A percentile compares a stretch with the other conserved stretches of the same genome.
Conservation (phyloP, 805 yeast genomes). For the Isabelozyma heimii region DNA sequence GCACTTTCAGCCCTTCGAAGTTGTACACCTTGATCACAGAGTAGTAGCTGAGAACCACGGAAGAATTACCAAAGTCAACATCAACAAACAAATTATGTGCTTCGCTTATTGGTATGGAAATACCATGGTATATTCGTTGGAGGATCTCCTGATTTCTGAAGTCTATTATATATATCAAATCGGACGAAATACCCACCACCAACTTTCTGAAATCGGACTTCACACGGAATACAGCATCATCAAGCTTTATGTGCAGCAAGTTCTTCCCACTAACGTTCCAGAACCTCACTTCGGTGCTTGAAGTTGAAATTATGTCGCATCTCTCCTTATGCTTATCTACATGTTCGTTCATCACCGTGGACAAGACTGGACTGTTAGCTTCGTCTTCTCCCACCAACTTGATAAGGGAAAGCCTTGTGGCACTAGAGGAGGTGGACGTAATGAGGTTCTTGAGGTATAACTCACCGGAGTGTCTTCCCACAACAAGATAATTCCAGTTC, state of each 20-base stretch:
- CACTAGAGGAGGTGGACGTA: constrained; percentile 27
- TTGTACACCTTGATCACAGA: constrained; percentile 21
- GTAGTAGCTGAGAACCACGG: constrained; percentile 21
- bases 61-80: constrained; percentile 31
- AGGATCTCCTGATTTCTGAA: constrained; percentile 7
- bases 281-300: constrained; percentile 20
- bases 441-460: constrained; percentile 30
- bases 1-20: constrained; percentile 5
- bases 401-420: constrained; percentile 19
- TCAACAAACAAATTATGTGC: constrained; percentile 10
- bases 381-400: constrained; percentile 9
- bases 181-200: background rate
- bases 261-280: constrained; percentile 25
- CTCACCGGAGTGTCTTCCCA: constrained; percentile 26
- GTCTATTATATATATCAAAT: constrained; percentile 15
- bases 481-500: constrained; percentile 31
- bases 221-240: constrained; percentile 13
- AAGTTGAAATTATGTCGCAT: constrained; percentile 24
- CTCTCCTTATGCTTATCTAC: constrained; percentile 21
- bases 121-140: constrained; percentile 11
- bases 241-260: constrained; percentile 6
- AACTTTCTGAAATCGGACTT: constrained; percentile 23
- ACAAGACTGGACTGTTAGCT: background rate
- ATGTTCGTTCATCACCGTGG: constrained; percentile 12
- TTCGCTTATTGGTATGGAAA: constrained; percentile 5